Base-by-base conservation (phyloP, 169 alveolate genomes). In the Pseudocohnilembus persalinus region DNA sequence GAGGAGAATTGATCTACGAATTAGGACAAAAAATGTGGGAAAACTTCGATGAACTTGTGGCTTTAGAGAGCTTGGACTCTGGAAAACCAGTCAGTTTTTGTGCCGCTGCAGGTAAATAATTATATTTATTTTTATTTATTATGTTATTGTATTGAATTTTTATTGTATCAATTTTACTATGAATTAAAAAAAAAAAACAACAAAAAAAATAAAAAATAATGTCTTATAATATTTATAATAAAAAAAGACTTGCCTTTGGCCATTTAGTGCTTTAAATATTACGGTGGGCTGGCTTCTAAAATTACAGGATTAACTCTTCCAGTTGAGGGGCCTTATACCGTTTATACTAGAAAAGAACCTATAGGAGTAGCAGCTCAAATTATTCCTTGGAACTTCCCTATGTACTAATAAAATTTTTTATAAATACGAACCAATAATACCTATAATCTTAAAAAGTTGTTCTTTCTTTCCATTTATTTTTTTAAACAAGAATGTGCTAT, bases 381-480 rank as follows among this genome's bases (percentile, higher is more conserved):
- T 64, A 90, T 94, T 30, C 99, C 99, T 32, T 97, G 98, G 98
- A 97, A 97, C 88, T 95, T 91, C 87, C 99, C 99, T 29, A 85
- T 95, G 68, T 49, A 49, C 4, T 49, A 49, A 49, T 11, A 49
- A 49, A 4, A 49, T 49, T 49, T n/a, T n/a, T n/a, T n/a, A n/a
- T n/a, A n/a, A n/a, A n/a, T n/a, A n/a, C n/a, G n/a, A n/a, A n/a
- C n/a, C n/a, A n/a, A 28, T 26, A 76, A 1, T 26, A 77, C 31
- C 76, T 86, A 28, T 90, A 87, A 32, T 84, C 78, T 68, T 97
- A 93, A 68, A 83, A 92, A 49, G 88, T 77, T 0, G 83, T 85
- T 29, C 90, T 89, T 4, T 74, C 91, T 80, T 88, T 89, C 26
- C 84, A 85, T 29, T 76, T 85, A 82, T 90, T 91, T 64, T 94